These are phyloP conservation scores for Fusarium pilosicola DNA, from an alignment of 2,329 filamentous ascomycete species.

Conservation along the genomic window DNA sequence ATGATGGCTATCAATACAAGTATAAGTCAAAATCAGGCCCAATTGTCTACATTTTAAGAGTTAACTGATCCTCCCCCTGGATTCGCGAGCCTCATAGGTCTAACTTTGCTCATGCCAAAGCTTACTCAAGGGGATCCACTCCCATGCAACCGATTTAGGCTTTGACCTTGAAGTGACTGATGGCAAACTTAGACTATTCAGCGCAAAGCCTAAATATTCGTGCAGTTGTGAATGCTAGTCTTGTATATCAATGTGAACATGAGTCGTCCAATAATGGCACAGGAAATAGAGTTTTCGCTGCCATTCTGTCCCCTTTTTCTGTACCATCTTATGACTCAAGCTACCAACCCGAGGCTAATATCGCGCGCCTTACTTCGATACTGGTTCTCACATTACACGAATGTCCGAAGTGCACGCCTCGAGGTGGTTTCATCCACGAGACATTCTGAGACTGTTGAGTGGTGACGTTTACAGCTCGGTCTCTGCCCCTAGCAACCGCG, in stretches of 20 bases:
- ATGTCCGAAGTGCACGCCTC: accelerated
- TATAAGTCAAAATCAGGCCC: accelerated
- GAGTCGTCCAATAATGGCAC: background rate
- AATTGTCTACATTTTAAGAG: too few relatives aligned
- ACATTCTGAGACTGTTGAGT: background rate
- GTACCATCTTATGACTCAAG: background rate
- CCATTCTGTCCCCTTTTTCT: background rate
- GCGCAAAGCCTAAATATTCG: accelerated
- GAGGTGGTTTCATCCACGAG: background rate
- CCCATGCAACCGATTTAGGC: accelerated
- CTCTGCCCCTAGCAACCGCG: too few relatives aligned
- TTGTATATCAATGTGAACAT: accelerated
- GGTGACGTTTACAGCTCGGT: background rate
- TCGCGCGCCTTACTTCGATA: accelerated
- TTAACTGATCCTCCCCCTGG: background rate
- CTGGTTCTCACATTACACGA: accelerated
- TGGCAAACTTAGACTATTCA: background rate
- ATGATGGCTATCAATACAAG: background rate
- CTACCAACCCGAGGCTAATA: accelerated
- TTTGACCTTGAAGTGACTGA: background rate
- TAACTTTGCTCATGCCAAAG: background rate
- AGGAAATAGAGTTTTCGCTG: background rate
- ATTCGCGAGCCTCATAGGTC: background rate
- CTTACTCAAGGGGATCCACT: background rate
- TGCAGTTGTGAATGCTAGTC: background rate